Conservation (phyloP, 345 rosid species). For the Noccaea caerulescens region DNA sequence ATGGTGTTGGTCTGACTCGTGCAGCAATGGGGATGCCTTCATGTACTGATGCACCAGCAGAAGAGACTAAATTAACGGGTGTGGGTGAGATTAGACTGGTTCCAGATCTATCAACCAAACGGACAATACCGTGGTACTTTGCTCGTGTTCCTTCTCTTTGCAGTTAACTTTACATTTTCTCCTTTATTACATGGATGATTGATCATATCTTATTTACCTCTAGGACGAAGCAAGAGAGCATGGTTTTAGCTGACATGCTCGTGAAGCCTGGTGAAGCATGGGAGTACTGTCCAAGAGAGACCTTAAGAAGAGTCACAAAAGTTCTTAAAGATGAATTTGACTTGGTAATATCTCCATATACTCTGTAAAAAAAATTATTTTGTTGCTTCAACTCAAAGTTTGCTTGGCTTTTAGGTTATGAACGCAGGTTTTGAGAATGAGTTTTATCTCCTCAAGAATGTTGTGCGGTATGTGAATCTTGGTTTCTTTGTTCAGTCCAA, state of each 20-base stretch:
- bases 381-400: constrained; percentile 20
- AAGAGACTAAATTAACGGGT: constrained; percentile 66
- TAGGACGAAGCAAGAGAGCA: constrained; percentile 78
- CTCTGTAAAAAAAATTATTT: background rate
- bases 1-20: constrained; percentile 83
- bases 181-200: background rate
- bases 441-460: constrained; percentile 78
- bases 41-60: constrained; percentile 80
- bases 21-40: constrained; percentile 90
- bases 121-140: constrained; percentile 76
- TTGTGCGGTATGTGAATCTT: constrained; percentile 50
- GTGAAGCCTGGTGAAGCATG: constrained; percentile 81
- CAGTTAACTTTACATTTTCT: constrained; percentile 2
- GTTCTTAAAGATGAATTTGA: constrained; percentile 81
- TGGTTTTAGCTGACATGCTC: constrained; percentile 96
- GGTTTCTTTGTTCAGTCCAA: background rate
- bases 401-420: constrained; percentile 56
- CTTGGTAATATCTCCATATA: constrained; percentile 52
- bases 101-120: constrained; percentile 78
- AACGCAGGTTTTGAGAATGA: constrained; percentile 99
- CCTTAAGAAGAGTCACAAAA: constrained; percentile 69
- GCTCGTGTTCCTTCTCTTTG: constrained; percentile 7
- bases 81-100: constrained; percentile 90
- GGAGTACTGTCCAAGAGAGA: constrained; percentile 96
- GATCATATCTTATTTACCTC: constrained; percentile 18